Conservation (phyloP, 176 grass and related monocot species). For the Musa troglodytarum region DNA sequence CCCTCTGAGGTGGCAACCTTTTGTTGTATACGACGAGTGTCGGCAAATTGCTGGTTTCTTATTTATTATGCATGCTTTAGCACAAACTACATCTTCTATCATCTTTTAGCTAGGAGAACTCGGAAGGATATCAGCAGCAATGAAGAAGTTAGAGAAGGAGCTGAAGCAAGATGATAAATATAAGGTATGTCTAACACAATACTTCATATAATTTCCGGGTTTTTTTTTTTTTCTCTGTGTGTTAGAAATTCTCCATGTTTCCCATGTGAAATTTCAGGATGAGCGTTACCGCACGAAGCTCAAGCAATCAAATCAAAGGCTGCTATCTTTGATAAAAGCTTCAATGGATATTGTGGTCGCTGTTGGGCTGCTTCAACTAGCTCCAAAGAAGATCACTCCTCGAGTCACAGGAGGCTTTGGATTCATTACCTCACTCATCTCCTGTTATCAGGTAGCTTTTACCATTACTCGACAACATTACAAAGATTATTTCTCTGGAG, state of each 20-base stretch:
- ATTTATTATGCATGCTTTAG: not conserved
- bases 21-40: too few relatives aligned
- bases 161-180: conserved; percentile 25
- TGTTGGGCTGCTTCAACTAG: conserved; percentile 8
- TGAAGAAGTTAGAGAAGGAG: conserved; percentile 47
- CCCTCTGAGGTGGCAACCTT: not conserved
- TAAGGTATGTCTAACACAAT: conserved; percentile 20
- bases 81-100: not conserved
- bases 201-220: not conserved
- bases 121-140: conserved; percentile 43
- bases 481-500: not conserved
- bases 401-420: conserved; percentile 6
- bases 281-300: not conserved
- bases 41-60: too few relatives aligned
- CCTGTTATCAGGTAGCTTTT: conserved; percentile 8
- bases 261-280: not conserved
- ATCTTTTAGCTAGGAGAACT: conserved; percentile 45
- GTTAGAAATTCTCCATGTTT: not conserved
- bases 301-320: not conserved
- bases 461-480: not conserved
- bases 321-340: conserved; percentile 3
- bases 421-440: conserved; percentile 5
- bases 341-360: conserved; percentile 5
- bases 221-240: not conserved
- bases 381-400: conserved; percentile 1